Evolutionary conservation across 192 early-diverging fungal genomes (phyloP).

Genomic region (Chytriomyces sp.): DNA sequence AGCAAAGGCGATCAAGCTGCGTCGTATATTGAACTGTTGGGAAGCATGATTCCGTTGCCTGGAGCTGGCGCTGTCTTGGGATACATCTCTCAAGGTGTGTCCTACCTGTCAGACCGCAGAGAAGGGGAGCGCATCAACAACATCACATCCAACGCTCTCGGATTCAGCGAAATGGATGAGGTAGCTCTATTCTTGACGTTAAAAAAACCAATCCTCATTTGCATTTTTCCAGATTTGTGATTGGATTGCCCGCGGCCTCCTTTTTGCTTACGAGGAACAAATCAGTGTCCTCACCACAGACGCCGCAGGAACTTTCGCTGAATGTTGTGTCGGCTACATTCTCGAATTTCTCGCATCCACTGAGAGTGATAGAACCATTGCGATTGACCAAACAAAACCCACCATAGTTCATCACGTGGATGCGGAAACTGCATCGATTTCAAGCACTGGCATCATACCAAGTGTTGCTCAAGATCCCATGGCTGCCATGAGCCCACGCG

Average conservation of each 20-base stretch:
- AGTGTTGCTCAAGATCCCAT: not conserved
- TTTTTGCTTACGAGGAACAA: constrained; percentile 32
- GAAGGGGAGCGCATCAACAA: constrained; percentile 30
- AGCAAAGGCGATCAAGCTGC: constrained; percentile 22
- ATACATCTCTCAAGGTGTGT: constrained; percentile 25
- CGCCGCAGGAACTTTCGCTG: constrained; percentile 12
- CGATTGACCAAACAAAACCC: not conserved
- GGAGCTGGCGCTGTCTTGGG: constrained; percentile 14
- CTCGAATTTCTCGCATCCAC: constrained; percentile 25
- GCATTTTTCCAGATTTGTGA: constrained; percentile 17
- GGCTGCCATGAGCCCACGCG: constrained; percentile 4
- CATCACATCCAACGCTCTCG: constrained; percentile 16
- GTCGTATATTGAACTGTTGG: constrained; percentile 3
- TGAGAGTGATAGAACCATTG: not conserved
- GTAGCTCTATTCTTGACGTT: not conserved
- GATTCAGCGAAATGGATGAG: constrained; percentile 34
- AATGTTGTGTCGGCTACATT: constrained; percentile 28
- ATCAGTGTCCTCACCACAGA: constrained; percentile 19
- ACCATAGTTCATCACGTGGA: not conserved
- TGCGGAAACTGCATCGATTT: not conserved
- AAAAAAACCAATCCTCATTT: not conserved
- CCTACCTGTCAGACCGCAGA: constrained; percentile 23
- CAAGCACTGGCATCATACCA: not conserved
- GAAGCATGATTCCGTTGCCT: constrained; percentile 30
- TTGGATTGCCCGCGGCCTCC: constrained; percentile 28